Conservation (phyloP, 805 yeast genomes). For the Zygotorulaspora danielsina region DNA sequence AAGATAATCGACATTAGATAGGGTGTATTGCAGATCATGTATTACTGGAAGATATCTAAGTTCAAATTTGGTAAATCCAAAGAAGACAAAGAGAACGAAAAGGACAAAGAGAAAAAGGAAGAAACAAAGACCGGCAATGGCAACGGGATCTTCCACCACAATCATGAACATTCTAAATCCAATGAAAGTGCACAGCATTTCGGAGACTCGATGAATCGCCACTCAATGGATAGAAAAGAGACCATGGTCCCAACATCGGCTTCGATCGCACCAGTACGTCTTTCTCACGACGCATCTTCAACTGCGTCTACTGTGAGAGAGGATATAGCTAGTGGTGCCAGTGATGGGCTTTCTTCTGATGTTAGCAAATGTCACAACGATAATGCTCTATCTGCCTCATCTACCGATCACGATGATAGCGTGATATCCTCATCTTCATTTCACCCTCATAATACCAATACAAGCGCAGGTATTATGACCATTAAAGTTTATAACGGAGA, state of each 20-base stretch:
- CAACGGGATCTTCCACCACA: slow-evolving; percentile 15
- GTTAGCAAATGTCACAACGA: slow-evolving; percentile 10
- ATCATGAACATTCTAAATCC: slow-evolving; percentile 7
- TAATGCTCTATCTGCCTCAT: slow-evolving; percentile 4
- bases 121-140: slow-evolving; percentile 11
- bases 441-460: slow-evolving; percentile 21
- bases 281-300: slow-evolving; percentile 27
- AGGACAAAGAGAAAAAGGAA: slow-evolving; percentile 14
- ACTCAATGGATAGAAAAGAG: slow-evolving; percentile 26
- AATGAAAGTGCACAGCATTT: slow-evolving; percentile 1
- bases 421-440: slow-evolving; percentile 4
- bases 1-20: no score
- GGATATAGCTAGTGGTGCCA: slow-evolving; percentile 5
- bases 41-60: slow-evolving; percentile 34
- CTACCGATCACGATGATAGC: slow-evolving; percentile 4
- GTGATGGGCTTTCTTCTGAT: slow-evolving; percentile 6
- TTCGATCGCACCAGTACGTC: slow-evolving; percentile 25
- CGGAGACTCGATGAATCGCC: slow-evolving; percentile 4
- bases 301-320: slow-evolving; percentile 23
- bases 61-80: slow-evolving; percentile 35
- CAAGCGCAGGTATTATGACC: slow-evolving; percentile 68
- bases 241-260: slow-evolving; percentile 32
- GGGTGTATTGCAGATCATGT: no score
- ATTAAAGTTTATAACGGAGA: slow-evolving; percentile 71
- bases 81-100: slow-evolving; percentile 29